phyloP scores from a whole-genome alignment of 441 rosid species.

The Erysimum cheiri region DNA sequence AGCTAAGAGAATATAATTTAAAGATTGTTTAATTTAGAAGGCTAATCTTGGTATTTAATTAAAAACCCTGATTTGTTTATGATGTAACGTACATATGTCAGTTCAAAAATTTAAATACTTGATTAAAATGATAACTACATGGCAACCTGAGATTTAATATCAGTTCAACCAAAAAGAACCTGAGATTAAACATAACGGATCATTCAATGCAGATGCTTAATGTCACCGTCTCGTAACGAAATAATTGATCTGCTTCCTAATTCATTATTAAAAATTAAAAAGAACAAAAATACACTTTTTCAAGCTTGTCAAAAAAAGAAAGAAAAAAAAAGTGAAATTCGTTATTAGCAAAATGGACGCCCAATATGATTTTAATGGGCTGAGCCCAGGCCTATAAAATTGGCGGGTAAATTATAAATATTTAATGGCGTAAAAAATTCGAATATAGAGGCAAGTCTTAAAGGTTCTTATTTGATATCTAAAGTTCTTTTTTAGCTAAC shows the following conservation, averaged over 20 bases:
- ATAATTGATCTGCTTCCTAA: constrained; percentile 14
- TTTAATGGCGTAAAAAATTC: neutral
- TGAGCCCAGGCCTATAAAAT: neutral
- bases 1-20: too few species aligned
- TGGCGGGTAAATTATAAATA: constrained; percentile 15
- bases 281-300: neutral
- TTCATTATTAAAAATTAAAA: neutral
- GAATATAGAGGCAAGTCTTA: neutral
- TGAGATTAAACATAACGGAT: constrained; percentile 29
- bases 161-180: constrained; percentile 6
- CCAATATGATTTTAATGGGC: constrained; percentile 3
- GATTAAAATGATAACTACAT: constrained; percentile 6
- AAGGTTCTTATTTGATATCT: constrained; percentile 2
- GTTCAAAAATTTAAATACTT: neutral
- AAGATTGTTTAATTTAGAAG: neutral
- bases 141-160: constrained; percentile 18
- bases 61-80: neutral
- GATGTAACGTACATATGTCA: constrained; percentile 23
- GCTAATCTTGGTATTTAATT: constrained; percentile 10
- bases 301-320: neutral
- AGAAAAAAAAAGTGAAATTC: neutral
- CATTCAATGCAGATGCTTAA: constrained; percentile 11
- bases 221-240: constrained; percentile 19
- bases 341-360: neutral
- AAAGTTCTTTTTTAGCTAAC: neutral